Percentiles rank a stretch among this genome's conserved stretches.
These are phyloP conservation scores for Hymenotorrendiella dingleyae DNA, from an alignment of 2,329 filamentous ascomycete species.

Conservation along the genomic window DNA sequence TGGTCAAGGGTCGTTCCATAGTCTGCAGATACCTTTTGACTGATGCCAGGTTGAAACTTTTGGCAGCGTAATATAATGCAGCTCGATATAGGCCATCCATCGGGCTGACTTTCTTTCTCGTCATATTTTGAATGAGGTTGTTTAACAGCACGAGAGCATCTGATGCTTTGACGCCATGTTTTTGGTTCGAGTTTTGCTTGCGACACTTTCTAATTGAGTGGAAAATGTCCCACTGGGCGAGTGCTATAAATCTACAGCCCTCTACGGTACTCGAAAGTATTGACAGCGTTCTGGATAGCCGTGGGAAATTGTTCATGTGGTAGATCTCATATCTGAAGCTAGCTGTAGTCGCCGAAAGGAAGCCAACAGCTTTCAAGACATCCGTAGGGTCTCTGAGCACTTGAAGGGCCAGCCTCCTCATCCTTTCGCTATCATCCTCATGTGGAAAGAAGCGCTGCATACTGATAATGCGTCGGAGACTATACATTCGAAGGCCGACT, in stretches of 20 bases:
- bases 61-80: neutral
- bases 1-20: no score
- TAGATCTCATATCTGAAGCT: neutral
- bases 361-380: neutral
- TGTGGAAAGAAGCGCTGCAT: no score
- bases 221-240: neutral
- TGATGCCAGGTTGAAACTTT: neutral
- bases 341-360: neutral
- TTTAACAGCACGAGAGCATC: neutral
- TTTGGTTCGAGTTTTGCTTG: no score
- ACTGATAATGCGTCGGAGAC: no score
- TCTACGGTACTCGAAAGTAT: neutral
- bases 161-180: neutral
- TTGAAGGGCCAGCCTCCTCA: no score
- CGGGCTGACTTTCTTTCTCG: neutral
- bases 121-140: neutral
- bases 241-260: neutral
- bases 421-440: no score
- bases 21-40: conserved; percentile 13
- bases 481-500: neutral
- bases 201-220: neutral
- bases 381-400: neutral
- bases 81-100: neutral
- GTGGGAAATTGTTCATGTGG: neutral
- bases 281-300: neutral